Conservation (phyloP, 1,284 basidiomycete genomes). For the Trametes sp. region DNA sequence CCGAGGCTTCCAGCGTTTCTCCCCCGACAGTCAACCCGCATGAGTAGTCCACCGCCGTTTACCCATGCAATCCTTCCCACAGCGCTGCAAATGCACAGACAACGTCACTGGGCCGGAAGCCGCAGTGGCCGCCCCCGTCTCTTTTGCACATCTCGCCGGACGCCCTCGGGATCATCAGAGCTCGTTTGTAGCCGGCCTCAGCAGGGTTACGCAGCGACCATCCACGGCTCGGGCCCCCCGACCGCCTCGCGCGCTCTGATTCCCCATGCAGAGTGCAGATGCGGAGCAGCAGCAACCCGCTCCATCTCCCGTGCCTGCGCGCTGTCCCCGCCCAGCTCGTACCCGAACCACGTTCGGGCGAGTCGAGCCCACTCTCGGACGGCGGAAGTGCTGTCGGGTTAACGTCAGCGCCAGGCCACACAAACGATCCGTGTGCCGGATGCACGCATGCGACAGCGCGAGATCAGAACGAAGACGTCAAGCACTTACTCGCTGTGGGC, state of each 20-base stretch:
- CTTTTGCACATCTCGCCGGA: background rate
- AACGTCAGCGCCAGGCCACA: background rate
- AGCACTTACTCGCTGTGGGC: constrained; percentile 64
- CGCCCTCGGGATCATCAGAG: background rate
- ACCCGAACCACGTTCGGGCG: constrained; percentile 59
- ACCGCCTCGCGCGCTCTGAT: constrained; percentile 47
- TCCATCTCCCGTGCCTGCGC: constrained; percentile 51
- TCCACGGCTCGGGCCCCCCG: constrained; percentile 38
- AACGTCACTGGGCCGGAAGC: background rate
- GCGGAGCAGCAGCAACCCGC: constrained; percentile 46
- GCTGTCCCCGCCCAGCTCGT: constrained; percentile 63
- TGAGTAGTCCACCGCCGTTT: constrained; percentile 6
- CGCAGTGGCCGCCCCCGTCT: background rate
- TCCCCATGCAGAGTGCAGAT: constrained; percentile 55
- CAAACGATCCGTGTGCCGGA: background rate
- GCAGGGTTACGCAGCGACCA: constrained; percentile 4
- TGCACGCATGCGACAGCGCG: background rate
- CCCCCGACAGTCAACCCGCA: constrained; percentile 7
- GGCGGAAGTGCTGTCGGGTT: constrained; percentile 49
- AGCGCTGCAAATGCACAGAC: constrained; percentile 1
- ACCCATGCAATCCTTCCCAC: constrained; percentile 5
- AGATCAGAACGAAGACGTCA: background rate
- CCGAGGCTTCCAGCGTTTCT: background rate
- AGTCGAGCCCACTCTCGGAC: constrained; percentile 56
- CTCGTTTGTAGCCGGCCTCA: background rate